Evolutionary conservation across 129 eudicot species (phyloP).

Genomic region (Lactuca sativa): DNA sequence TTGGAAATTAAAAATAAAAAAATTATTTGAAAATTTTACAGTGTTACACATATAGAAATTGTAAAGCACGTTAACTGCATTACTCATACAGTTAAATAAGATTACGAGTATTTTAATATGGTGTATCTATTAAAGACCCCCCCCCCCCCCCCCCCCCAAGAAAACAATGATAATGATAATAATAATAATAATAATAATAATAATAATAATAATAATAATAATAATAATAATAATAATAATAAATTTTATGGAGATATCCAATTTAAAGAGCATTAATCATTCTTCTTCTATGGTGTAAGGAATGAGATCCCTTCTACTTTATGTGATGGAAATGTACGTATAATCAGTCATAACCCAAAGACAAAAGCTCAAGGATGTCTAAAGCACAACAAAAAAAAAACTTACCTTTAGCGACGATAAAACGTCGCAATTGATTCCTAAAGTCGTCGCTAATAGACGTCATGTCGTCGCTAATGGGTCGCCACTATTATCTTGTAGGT

Average conservation of each 20-base stretch:
- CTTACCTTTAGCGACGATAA: not conserved
- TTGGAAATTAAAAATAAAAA: too few species aligned
- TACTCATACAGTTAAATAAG: not conserved
- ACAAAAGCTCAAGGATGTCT: not conserved
- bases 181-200: too few species aligned
- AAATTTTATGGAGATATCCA: too few species aligned
- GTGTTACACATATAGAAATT: not conserved
- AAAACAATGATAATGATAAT: too few species aligned
- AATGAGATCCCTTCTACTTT: not conserved
- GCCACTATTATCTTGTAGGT: too few species aligned
- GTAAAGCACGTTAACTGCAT: not conserved
- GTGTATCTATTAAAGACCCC: constrained; percentile 8
- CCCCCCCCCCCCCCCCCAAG: not conserved
- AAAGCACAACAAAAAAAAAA: not conserved
- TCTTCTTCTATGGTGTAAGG: not conserved
- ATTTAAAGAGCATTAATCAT: too few species aligned
- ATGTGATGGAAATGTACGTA: not conserved
- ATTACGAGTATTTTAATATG: not conserved
- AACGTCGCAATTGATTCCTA: too few species aligned
- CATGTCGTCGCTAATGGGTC: too few species aligned
- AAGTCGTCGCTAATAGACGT: too few species aligned
- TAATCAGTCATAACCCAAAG: constrained; percentile 10
- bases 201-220: too few species aligned
- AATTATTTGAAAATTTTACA: too few species aligned
- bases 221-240: too few species aligned